Evolutionary conservation across 176 grass and related monocot species (phyloP).

Genomic region (Bonia amplexicaulis): DNA sequence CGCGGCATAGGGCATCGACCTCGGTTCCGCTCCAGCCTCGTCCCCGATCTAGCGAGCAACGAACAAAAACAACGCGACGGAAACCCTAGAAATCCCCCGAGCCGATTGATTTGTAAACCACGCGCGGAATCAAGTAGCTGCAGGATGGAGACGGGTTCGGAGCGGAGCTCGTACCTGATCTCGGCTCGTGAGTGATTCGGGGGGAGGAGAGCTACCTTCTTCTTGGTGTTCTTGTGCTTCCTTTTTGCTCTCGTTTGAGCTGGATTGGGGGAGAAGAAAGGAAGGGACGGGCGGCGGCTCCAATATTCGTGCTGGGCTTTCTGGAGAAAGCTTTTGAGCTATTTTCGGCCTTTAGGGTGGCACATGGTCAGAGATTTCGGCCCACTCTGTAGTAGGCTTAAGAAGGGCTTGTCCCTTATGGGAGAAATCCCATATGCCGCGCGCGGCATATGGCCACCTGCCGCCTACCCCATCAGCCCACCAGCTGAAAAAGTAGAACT

Average conservation of each 20-base stretch:
- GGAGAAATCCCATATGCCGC: no score
- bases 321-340: background rate
- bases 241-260: background rate
- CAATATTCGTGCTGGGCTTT: background rate
- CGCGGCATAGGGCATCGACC: background rate
- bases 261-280: conserved; percentile 39
- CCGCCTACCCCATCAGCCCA: no score
- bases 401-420: no score
- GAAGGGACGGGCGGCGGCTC: background rate
- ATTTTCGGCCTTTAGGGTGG: background rate
- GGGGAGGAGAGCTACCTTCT: background rate
- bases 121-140: background rate
- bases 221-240: background rate
- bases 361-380: background rate
- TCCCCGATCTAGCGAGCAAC: background rate
- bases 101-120: background rate
- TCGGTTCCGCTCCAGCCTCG: background rate
- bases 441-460: no score
- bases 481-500: no score
- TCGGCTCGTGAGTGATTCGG: background rate
- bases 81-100: background rate
- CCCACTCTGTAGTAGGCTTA: background rate
- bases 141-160: background rate
- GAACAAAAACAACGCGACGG: background rate
- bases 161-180: conserved; percentile 5